These are phyloP conservation scores for Clavariopsis aquatica DNA, from an alignment of 495 filamentous ascomycete species.

Conservation along the genomic window DNA sequence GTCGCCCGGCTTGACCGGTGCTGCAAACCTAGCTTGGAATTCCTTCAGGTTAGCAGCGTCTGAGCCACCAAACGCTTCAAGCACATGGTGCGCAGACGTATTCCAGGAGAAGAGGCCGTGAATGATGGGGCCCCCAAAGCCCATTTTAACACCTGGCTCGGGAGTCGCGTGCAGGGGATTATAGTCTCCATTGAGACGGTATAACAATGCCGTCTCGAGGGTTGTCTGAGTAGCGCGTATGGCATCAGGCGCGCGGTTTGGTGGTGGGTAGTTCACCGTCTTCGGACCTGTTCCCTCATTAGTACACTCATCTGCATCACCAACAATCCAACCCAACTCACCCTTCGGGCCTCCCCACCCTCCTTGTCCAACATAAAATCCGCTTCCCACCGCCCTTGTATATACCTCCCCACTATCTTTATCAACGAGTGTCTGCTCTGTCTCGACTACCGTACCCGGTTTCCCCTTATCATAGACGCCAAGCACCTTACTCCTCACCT, in stretches of 20 bases:
- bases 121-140: slow-evolving; percentile 85
- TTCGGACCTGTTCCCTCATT: slow-evolving; percentile 56
- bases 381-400: slow-evolving; percentile 63
- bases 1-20: slow-evolving; percentile 76
- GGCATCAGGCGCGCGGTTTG: slow-evolving; percentile 71
- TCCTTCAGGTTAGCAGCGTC: slow-evolving; percentile 77
- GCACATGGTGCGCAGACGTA: slow-evolving; percentile 70
- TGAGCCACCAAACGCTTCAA: slow-evolving; percentile 70
- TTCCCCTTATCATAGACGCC: slow-evolving; percentile 94
- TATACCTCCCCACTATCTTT: slow-evolving; percentile 69
- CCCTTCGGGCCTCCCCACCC: slow-evolving; percentile 91
- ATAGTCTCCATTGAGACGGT: slow-evolving; percentile 81
- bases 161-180: slow-evolving; percentile 87
- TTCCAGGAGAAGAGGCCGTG: slow-evolving; percentile 89
- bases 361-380: slow-evolving; percentile 82
- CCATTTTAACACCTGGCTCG: slow-evolving; percentile 82
- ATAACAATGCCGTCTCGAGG: slow-evolving; percentile 67
- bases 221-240: slow-evolving; percentile 69
- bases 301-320: neutral
- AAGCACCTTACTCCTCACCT: slow-evolving; percentile 75
- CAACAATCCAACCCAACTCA: slow-evolving; percentile 32
- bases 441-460: slow-evolving; percentile 78
- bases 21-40: slow-evolving; percentile 86
- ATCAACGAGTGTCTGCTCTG: slow-evolving; percentile 75
- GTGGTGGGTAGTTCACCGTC: slow-evolving; percentile 72